phyloP scores from a whole-genome alignment of 2,329 filamentous ascomycete genomes.

The Fusarium agapanthi region DNA sequence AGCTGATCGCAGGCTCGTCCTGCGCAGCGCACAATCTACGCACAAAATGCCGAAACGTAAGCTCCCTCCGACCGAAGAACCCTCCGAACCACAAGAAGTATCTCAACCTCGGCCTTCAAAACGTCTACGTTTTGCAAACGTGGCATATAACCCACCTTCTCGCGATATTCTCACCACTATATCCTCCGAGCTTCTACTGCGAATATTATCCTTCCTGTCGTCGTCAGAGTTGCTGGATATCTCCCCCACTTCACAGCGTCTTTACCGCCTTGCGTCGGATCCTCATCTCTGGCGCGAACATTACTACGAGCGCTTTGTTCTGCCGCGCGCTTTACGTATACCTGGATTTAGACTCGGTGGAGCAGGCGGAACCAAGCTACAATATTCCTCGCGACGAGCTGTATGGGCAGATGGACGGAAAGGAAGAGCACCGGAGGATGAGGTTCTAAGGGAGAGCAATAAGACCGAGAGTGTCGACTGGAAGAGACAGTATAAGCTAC shows the following conservation, averaged over 20 bases:
- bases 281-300: slow-evolving; percentile 90
- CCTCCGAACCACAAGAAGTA: neutral
- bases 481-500: slow-evolving; percentile 88
- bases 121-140: slow-evolving; percentile 31
- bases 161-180: slow-evolving; percentile 74
- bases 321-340: slow-evolving; percentile 79
- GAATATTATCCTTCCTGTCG: slow-evolving; percentile 81
- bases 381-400: slow-evolving; percentile 55
- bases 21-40: slow-evolving; percentile 3
- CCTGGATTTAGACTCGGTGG: slow-evolving; percentile 65
- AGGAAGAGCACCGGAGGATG: slow-evolving; percentile 55
- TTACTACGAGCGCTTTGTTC: slow-evolving; percentile 88
- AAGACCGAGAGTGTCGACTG: slow-evolving; percentile 67
- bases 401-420: slow-evolving; percentile 57
- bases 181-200: slow-evolving; percentile 88
- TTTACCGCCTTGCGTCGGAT: slow-evolving; percentile 77
- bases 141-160: slow-evolving; percentile 14
- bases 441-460: neutral
- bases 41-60: slow-evolving; percentile 42
- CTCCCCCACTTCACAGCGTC: slow-evolving; percentile 75
- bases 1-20: slow-evolving; percentile 17
- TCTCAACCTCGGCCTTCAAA: slow-evolving; percentile 29
- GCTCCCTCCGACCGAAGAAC: slow-evolving; percentile 12
- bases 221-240: slow-evolving; percentile 72
- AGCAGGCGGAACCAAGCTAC: slow-evolving; percentile 47